Evolutionary conservation across 345 rosid species (phyloP).

Genomic region (Adansonia digitata): DNA sequence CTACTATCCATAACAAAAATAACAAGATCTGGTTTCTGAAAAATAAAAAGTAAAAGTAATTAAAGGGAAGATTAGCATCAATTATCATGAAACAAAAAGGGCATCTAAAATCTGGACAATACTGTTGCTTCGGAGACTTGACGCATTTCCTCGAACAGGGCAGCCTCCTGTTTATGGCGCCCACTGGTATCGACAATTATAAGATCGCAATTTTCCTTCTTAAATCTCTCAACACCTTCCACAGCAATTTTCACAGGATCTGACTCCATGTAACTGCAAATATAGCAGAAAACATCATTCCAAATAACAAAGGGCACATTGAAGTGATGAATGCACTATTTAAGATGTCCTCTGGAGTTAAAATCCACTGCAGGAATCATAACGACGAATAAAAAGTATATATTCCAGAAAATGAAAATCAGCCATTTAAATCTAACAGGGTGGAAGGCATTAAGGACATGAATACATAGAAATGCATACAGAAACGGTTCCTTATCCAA

Average conservation of each 20-base stretch:
- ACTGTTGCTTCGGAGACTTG: constrained; percentile 98
- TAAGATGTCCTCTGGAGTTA: background rate
- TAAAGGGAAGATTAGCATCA: background rate
- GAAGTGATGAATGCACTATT: background rate
- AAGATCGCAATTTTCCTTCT: constrained; percentile 87
- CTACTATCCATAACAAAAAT: constrained; percentile 96
- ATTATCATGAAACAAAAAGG: background rate
- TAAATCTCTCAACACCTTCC: constrained; percentile 89
- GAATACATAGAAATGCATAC: background rate
- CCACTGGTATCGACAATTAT: constrained; percentile 94
- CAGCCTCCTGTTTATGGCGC: constrained; percentile 93
- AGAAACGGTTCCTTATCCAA: background rate
- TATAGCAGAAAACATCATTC: constrained; percentile 7
- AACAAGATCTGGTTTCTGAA: constrained; percentile 91
- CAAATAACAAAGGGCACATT: background rate
- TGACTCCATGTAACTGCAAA: constrained; percentile 75
- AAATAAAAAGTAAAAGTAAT: constrained; percentile 5
- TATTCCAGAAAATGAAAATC: background rate
- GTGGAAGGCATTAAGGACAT: background rate
- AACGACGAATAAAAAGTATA: background rate
- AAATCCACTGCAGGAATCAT: background rate
- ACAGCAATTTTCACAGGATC: constrained; percentile 96
- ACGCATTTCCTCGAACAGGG: constrained; percentile 97
- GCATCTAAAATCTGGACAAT: constrained; percentile 5
- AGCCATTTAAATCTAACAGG: background rate